phyloP scores from a whole-genome alignment of 768 basidiomycete genomes.

The Lactarius tabidus region DNA sequence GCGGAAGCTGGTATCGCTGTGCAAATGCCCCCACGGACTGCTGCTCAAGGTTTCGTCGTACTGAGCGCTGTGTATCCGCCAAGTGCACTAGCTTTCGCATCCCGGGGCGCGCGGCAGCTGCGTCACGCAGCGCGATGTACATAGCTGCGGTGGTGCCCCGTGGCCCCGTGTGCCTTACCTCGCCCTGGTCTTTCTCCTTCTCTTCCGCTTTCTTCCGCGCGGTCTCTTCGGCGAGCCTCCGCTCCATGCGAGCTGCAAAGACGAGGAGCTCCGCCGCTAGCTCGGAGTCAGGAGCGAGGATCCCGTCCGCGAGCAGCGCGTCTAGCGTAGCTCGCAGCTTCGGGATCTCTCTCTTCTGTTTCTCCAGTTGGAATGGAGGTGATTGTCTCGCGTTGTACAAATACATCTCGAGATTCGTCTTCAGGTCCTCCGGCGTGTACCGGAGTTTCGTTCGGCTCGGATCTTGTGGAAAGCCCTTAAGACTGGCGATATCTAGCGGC shows the following conservation, averaged over 20 bases:
- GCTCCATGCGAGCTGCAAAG: slow-evolving; percentile 16
- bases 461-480: slow-evolving; percentile 18
- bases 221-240: neutral
- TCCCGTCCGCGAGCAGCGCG: slow-evolving; percentile 14
- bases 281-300: slow-evolving; percentile 7
- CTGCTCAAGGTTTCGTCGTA: slow-evolving; percentile 6
- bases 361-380: slow-evolving; percentile 15
- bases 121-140: slow-evolving; percentile 5
- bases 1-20: too few relatives aligned
- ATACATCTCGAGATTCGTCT: too few relatives aligned
- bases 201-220: neutral
- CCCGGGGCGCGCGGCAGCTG: neutral
- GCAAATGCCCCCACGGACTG: neutral
- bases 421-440: too few relatives aligned
- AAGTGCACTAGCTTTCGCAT: slow-evolving; percentile 17
- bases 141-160: neutral
- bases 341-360: slow-evolving; percentile 16
- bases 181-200: neutral
- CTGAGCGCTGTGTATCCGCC: slow-evolving; percentile 20
- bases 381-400: too few relatives aligned
- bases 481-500: slow-evolving; percentile 29
- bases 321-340: slow-evolving; percentile 21
- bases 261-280: slow-evolving; percentile 13
- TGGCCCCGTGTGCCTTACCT: neutral
- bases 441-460: too few relatives aligned